A percentile compares a stretch with the other conserved stretches of the same genome.
Evolutionary conservation across 306 rosid genomes (phyloP).

Genomic region (Crataegus laevigata): DNA sequence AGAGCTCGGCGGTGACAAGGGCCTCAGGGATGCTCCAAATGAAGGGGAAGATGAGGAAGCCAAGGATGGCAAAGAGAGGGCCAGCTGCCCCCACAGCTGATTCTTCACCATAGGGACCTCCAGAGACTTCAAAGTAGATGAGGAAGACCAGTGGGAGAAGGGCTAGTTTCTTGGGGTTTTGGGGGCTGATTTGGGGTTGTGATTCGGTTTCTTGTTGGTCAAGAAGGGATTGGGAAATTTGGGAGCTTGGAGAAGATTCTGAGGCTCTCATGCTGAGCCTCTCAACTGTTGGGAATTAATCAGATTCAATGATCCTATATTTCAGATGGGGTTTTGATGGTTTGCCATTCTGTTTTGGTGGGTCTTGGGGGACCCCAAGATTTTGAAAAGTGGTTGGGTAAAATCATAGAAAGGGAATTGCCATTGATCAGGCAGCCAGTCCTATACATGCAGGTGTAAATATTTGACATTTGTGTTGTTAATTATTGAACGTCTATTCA

Average conservation of each 20-base stretch:
- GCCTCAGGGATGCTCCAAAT: slow-evolving; percentile 43
- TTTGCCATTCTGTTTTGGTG: not conserved
- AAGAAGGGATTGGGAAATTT: slow-evolving; percentile 1
- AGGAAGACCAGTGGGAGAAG: slow-evolving; percentile 34
- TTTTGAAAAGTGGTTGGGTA: not conserved
- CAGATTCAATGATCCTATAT: not conserved
- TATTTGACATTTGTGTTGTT: too few species aligned
- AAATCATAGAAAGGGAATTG: not conserved
- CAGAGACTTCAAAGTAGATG: slow-evolving; percentile 38
- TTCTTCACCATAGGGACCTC: slow-evolving; percentile 35
- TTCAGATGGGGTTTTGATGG: not conserved
- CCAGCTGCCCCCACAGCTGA: slow-evolving; percentile 24
- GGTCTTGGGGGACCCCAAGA: not conserved
- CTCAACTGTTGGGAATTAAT: not conserved
- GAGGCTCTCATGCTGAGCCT: not conserved
- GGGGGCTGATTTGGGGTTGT: not conserved
- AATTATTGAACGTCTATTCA: too few species aligned
- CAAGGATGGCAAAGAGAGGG: slow-evolving; percentile 36
- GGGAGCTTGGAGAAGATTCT: not conserved
- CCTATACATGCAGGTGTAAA: too few species aligned
- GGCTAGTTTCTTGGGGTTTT: slow-evolving; percentile 20
- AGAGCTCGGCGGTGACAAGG: slow-evolving; percentile 30
- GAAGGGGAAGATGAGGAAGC: slow-evolving; percentile 38
- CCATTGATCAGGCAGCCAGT: too few species aligned
- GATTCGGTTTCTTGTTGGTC: not conserved